Conservation (phyloP, 2,329 filamentous ascomycete genomes). For the Tolypocladium ovalisporum region DNA sequence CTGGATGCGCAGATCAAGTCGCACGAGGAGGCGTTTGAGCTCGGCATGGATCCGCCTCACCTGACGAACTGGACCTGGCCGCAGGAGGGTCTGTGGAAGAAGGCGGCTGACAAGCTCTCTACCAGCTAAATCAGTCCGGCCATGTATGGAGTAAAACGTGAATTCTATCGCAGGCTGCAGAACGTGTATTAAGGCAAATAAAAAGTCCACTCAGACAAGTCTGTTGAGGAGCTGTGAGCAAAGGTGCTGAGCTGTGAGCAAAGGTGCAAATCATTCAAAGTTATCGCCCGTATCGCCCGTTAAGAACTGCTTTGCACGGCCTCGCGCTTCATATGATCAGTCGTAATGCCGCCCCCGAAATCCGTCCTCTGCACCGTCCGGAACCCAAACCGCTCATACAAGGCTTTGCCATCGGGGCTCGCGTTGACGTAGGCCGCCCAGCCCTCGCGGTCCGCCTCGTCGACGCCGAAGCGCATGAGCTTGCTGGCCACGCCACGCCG, state of each 20-base stretch:
- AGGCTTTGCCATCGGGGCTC: constrained; percentile 10
- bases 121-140: not conserved
- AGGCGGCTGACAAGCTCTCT: constrained; percentile 7
- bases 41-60: constrained; percentile 57
- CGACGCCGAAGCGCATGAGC: constrained; percentile 21
- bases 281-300: not conserved
- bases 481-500: constrained; percentile 19
- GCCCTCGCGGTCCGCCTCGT: constrained; percentile 16
- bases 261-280: too few relatives aligned
- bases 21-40: constrained; percentile 55
- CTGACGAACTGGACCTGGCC: constrained; percentile 60
- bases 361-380: constrained; percentile 9
- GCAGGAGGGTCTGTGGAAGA: constrained; percentile 27
- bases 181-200: not conserved
- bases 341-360: constrained; percentile 9
- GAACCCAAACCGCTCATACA: constrained; percentile 21
- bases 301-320: not conserved
- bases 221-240: too few relatives aligned
- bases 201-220: not conserved
- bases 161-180: not conserved
- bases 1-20: constrained; percentile 54
- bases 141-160: not conserved
- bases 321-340: constrained; percentile 20
- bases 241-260: too few relatives aligned
- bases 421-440: constrained; percentile 17